These are phyloP conservation scores for Plasmodium gonderi DNA, from an alignment of 169 alveolate species.

Conservation along the genomic window DNA sequence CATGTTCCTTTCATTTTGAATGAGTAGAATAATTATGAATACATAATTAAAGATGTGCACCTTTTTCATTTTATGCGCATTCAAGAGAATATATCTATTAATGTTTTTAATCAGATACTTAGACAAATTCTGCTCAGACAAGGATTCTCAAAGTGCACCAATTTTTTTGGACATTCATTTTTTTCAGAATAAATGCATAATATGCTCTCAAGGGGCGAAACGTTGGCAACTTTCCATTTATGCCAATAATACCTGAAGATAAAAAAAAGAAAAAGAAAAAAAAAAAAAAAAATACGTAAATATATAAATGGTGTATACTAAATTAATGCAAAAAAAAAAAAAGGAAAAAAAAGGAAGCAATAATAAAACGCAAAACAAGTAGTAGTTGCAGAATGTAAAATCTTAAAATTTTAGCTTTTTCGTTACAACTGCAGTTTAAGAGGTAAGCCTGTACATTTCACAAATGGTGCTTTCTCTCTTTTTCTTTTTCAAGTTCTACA, in stretches of 20 bases:
- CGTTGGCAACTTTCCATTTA: no score
- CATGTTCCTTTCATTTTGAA: background rate
- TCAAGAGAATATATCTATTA: background rate
- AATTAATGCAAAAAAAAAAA: no score
- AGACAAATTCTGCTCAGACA: background rate
- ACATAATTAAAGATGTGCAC: background rate
- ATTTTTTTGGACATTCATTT: no score
- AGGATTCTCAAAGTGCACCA: no score
- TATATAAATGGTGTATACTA: no score
- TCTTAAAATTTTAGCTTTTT: background rate
- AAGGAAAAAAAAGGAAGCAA: background rate
- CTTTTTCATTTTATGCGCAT: background rate
- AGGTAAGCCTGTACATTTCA: background rate
- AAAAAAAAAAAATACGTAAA: no score
- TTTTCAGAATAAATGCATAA: no score
- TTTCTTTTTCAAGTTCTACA: background rate
- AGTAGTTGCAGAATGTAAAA: background rate
- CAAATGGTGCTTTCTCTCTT: background rate
- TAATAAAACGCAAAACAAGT: background rate
- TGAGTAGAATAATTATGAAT: background rate
- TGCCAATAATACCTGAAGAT: no score
- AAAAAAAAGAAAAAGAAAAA: no score
- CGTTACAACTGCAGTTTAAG: background rate
- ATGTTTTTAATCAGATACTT: background rate
- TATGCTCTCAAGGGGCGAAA: no score